Conservation (phyloP, 73 alveolate genomes). For the Paramecium octaurelia region DNA sequence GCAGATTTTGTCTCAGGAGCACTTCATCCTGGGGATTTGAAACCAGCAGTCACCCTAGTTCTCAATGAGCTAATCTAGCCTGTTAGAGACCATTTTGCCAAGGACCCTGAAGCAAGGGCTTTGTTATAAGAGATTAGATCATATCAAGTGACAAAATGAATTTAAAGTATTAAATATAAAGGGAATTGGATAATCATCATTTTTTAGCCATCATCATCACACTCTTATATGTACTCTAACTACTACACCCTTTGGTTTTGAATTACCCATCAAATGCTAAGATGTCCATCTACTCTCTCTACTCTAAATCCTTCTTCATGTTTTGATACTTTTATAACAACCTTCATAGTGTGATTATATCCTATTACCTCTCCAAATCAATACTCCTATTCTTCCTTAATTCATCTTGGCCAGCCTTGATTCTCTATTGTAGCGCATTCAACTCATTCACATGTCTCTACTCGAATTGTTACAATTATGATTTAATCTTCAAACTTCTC, state of each 20-base stretch:
- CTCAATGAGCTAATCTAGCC: constrained; percentile 93
- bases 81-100: constrained; percentile 74
- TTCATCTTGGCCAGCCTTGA: constrained; percentile 63
- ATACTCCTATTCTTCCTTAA: constrained; percentile 56
- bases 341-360: neutral
- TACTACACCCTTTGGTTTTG: constrained; percentile 49
- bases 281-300: constrained; percentile 40
- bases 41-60: constrained; percentile 79
- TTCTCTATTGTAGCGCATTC: constrained; percentile 59
- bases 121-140: constrained; percentile 57
- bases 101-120: constrained; percentile 93
- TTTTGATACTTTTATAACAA: constrained; percentile 64
- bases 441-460: constrained; percentile 61
- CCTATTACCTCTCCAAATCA: constrained; percentile 64
- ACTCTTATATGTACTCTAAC: constrained; percentile 15
- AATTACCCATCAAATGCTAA: constrained; percentile 57
- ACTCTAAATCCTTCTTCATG: constrained; percentile 64
- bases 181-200: neutral
- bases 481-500: constrained; percentile 56
- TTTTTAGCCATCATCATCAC: neutral
- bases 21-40: constrained; percentile 91
- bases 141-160: neutral
- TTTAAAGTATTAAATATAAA: neutral
- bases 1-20: constrained; percentile 79
- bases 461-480: constrained; percentile 27